Base-by-base conservation (phyloP, 2,329 filamentous ascomycete genomes). In the Sporothrix variecibatus region DNA sequence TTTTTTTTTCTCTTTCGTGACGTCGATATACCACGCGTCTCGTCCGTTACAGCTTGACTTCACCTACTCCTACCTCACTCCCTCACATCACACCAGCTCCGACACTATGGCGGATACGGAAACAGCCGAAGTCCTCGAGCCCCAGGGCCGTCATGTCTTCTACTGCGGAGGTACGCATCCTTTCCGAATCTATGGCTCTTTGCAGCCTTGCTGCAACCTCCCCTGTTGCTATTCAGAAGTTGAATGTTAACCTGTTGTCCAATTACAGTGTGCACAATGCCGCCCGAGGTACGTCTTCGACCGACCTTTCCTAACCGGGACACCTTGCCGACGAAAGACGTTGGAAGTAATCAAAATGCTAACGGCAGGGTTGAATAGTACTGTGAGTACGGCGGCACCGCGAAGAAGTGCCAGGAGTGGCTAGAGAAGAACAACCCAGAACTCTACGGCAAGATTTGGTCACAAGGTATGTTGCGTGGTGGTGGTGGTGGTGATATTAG, bases 321-420 rank as follows among this genome's bases (percentile, higher is more conserved):
- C 4, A 17, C n/a, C 20, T 9, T 12, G 2, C 38, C 34, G n/a
- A 26, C 3, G n/a, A 11, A n/a, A 17, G 43, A 9, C 60, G 7
- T 26, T 23, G 12, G 20, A 8, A 11, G 15, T 8, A 17, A 23
- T 20, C 40, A 6, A 49, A 49, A 17, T 28, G 9, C 64, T 72
- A 31, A 70, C 28, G 51, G 17, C n/a, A 20, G 2, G 43, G 15
- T 58, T 20, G 23, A 4, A 56, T 85, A 98, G 96, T 99, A 98
- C 86, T 99, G 96, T 87, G 96, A 99, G 85, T 98, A 98, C 84
- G 96, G 96, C 81, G 95, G 95, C 77, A 98, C 95, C 53, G 92
- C 93, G 31, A 97, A 94, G 85, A 99, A 98, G 85, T 99, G 96
- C 85, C 93, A 95, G 83, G 95, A 98, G 82, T 99, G 96, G 96